Conservation (phyloP, 768 basidiomycete species). For the Calocera viscosa region DNA sequence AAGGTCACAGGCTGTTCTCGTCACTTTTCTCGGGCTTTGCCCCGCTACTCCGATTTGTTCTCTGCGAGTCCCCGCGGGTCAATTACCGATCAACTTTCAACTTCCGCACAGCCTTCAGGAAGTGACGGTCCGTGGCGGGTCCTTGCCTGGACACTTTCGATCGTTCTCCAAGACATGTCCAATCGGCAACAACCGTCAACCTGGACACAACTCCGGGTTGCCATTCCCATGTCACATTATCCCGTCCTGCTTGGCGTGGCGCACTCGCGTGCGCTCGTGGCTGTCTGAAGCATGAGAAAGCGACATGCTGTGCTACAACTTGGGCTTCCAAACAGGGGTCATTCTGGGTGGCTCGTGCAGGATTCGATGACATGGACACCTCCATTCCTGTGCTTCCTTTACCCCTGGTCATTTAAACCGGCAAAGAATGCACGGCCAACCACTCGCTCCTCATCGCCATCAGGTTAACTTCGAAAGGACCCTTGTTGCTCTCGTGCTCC, state of each 20-base stretch:
- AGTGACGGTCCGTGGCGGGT: neutral
- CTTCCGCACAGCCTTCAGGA: neutral
- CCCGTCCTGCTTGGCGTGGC: neutral
- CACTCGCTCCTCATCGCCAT: neutral
- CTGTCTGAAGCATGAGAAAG: neutral
- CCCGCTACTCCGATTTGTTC: neutral
- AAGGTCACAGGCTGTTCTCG: neutral
- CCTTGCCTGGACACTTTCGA: neutral
- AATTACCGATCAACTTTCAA: neutral
- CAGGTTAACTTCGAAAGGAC: neutral
- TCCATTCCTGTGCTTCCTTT: conserved; percentile 1
- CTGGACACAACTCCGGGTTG: neutral
- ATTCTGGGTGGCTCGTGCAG: neutral
- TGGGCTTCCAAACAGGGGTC: conserved; percentile 3
- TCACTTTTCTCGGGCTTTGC: neutral
- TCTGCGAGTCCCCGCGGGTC: neutral
- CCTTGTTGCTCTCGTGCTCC: neutral
- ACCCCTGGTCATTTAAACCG: conserved; percentile 6
- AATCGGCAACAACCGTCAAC: neutral
- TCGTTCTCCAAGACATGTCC: neutral
- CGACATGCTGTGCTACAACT: neutral
- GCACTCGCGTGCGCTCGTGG: neutral
- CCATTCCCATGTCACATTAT: neutral
- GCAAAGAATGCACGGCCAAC: conserved; percentile 1
- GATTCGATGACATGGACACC: neutral